Conservation (phyloP, 495 filamentous ascomycete genomes). For the Xylaria sp. region DNA sequence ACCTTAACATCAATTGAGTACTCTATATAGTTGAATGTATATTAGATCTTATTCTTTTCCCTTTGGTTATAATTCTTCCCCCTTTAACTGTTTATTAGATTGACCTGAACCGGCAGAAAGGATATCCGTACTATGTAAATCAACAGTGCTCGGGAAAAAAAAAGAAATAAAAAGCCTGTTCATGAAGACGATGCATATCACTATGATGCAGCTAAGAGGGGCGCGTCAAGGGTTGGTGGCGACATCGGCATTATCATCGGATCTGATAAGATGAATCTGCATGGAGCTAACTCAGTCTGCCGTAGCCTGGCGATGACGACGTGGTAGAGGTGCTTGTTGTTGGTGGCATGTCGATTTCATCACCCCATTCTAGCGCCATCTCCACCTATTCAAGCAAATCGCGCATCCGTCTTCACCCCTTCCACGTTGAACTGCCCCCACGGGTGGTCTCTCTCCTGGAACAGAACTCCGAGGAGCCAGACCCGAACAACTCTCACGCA, state of each 20-base stretch:
- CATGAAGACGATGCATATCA: slow-evolving; percentile 24
- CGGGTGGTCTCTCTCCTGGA: neutral
- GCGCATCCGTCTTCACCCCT: slow-evolving; percentile 9
- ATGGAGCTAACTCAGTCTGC: slow-evolving; percentile 27
- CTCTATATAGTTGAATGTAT: neutral
- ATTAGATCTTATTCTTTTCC: neutral
- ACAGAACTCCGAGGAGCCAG: neutral
- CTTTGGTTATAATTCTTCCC: neutral
- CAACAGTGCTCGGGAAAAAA: neutral
- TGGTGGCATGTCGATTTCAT: slow-evolving; percentile 13
- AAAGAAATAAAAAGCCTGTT: neutral
- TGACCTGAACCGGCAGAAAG: neutral
- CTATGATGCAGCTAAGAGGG: slow-evolving; percentile 32
- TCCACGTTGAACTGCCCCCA: slow-evolving; percentile 11
- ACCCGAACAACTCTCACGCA: neutral
- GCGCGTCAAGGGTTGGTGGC: slow-evolving; percentile 33
- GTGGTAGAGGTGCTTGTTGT: slow-evolving; percentile 1
- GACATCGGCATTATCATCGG: slow-evolving; percentile 58
- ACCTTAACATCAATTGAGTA: neutral
- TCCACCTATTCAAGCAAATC: slow-evolving; percentile 24
- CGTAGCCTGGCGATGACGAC: slow-evolving; percentile 34
- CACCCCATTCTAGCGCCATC: slow-evolving; percentile 16
- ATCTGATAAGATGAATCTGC: slow-evolving; percentile 58
- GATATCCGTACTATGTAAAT: neutral
- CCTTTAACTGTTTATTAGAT: neutral